phyloP scores from a whole-genome alignment of 306 rosid genomes.

The Benincasa hispida region DNA sequence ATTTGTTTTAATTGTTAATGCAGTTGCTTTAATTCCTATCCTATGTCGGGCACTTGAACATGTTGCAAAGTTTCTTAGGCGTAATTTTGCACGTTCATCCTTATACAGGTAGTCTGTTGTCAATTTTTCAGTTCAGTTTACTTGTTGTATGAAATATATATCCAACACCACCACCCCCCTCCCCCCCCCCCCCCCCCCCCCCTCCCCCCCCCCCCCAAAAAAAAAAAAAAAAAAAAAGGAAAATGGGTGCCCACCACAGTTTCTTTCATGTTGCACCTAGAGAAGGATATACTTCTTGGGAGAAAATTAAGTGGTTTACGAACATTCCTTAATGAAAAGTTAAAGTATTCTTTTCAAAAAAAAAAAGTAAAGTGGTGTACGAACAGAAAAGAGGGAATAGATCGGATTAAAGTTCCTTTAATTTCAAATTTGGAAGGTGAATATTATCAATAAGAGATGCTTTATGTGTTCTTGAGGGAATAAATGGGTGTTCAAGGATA shows the following conservation, averaged over 20 bases:
- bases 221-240: too few relatives aligned
- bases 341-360: too few relatives aligned
- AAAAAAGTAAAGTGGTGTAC: too few relatives aligned
- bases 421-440: not conserved
- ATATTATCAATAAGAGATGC: not conserved
- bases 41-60: conserved; percentile 69
- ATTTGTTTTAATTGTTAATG: conserved; percentile 5
- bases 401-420: not conserved
- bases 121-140: not conserved
- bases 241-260: not conserved
- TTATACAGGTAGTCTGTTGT: conserved; percentile 59
- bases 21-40: conserved; percentile 90
- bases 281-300: not conserved
- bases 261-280: not conserved
- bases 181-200: too few relatives aligned
- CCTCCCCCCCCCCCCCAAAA: too few relatives aligned
- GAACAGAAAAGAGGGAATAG: not conserved
- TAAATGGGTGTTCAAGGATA: not conserved
- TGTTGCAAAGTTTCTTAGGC: conserved; percentile 94
- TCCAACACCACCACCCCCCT: too few relatives aligned
- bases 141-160: too few relatives aligned
- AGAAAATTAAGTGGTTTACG: too few relatives aligned
- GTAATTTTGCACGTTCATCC: conserved; percentile 72
- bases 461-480: not conserved
- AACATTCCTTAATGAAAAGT: too few relatives aligned